phyloP scores from a whole-genome alignment of 2,329 filamentous ascomycete genomes.

The Aspergillus sp. region DNA sequence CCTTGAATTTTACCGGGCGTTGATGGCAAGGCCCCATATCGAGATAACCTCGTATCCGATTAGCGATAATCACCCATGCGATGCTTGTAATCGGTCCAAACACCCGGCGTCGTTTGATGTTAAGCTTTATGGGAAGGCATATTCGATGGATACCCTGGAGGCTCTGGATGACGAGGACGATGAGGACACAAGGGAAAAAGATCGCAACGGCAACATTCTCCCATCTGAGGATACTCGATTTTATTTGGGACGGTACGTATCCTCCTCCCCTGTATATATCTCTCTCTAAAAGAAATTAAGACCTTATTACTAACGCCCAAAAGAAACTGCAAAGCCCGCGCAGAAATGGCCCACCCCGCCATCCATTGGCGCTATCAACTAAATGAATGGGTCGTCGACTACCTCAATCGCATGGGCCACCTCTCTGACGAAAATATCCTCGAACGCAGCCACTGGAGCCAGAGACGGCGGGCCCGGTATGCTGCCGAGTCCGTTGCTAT shows the following conservation, averaged over 20 bases:
- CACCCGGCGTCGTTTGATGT: conserved; percentile 63
- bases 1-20: conserved; percentile 55
- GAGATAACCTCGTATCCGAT: conserved; percentile 43
- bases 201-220: conserved; percentile 42
- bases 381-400: conserved; percentile 62
- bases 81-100: conserved; percentile 62
- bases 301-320: not conserved
- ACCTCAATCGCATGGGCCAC: conserved; percentile 53
- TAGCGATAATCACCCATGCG: conserved; percentile 48
- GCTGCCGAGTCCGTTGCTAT: conserved; percentile 58
- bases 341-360: conserved; percentile 63
- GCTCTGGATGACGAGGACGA: conserved; percentile 45
- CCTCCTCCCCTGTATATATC: too few species aligned
- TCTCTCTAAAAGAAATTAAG: not conserved
- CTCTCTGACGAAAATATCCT: conserved; percentile 53
- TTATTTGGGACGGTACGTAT: conserved; percentile 45
- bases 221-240: conserved; percentile 42
- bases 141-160: conserved; percentile 59
- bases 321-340: conserved; percentile 55
- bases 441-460: conserved; percentile 55
- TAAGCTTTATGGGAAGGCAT: conserved; percentile 58
- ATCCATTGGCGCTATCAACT: conserved; percentile 70
- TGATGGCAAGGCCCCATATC: conserved; percentile 60
- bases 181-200: conserved; percentile 29
- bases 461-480: conserved; percentile 52